Conservation (phyloP, 208 protist genomes). For the Acanthamoeba lenticulata region DNA sequence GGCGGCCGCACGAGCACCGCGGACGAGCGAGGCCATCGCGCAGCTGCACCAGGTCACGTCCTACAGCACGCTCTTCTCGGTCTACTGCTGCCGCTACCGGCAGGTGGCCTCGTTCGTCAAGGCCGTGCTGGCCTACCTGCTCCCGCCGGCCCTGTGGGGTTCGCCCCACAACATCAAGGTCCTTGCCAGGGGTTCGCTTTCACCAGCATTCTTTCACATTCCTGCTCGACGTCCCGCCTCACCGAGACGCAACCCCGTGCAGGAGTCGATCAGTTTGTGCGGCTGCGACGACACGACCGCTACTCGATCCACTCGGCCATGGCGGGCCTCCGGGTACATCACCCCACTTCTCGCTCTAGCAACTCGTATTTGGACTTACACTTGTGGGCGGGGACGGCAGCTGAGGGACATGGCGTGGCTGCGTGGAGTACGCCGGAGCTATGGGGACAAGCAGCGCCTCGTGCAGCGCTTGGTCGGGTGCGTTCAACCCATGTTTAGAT, state of each 20-base stretch:
- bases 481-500: neutral
- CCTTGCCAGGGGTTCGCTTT: neutral
- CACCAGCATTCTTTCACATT: neutral
- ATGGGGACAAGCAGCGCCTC: conserved; percentile 30
- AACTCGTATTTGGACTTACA: neutral
- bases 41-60: neutral
- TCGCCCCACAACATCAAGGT: conserved; percentile 10
- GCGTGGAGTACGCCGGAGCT: neutral
- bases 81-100: neutral
- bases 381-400: neutral
- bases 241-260: neutral
- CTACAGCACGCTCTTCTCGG: conserved; percentile 33
- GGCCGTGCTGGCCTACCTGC: conserved; percentile 27
- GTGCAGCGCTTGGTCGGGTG: neutral
- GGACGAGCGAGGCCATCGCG: neutral
- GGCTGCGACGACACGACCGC: conserved; percentile 10
- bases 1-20: too few species aligned
- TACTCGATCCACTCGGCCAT: neutral
- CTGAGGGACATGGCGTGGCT: conserved; percentile 37
- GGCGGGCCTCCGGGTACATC: neutral
- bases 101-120: conserved; percentile 67
- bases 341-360: neutral
- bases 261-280: conserved; percentile 36
- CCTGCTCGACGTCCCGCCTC: too few species aligned
- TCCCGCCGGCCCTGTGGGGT: conserved; percentile 39